Percentiles rank a stretch among this genome's conserved stretches.
Evolutionary conservation across 176 grass and related monocot species (phyloP).

Genomic region (bread wheat (Triticum aestivum)): IWGSC_CS_RefSeq_v2.1 NC_057799.1:389458840-389459339

Average conservation of each 20-base stretch:
- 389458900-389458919: no score
- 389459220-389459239: conserved; percentile 12
- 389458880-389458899: no score
- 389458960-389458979: no score
- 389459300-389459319: not conserved
- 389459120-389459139: not conserved
- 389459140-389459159: not conserved
- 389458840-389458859: no score
- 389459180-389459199: not conserved
- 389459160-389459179: not conserved
- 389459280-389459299: not conserved
- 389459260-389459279: conserved; percentile 2
- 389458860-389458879: no score
- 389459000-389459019: not conserved
- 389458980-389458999: no score
- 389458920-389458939: no score
- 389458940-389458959: no score
- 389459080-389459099: not conserved
- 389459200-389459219: conserved; percentile 4
- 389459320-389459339: not conserved
- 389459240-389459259: conserved; percentile 15
- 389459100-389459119: not conserved
- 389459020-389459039: not conserved
- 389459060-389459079: not conserved
- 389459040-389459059: not conserved